Percentiles rank a stretch among this genome's conserved stretches.
phyloP scores from a whole-genome alignment of 371 early-diverging fungal species.

The Syncephalastrum monosporum region DNA sequence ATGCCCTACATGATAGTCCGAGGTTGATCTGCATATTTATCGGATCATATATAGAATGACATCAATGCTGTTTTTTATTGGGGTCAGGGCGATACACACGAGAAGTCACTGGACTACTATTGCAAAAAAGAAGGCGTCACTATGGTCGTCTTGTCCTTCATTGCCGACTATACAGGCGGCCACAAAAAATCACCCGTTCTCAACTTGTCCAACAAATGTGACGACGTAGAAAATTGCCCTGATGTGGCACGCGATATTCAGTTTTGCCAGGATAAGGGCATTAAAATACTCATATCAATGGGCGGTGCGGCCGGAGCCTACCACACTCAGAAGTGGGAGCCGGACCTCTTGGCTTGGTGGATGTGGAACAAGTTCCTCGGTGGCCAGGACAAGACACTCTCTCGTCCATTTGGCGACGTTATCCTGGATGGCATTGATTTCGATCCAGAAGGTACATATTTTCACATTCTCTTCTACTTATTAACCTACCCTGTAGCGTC shows the following conservation, averaged over 20 bases:
- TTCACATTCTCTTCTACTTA: not conserved
- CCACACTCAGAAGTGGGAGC: slow-evolving; percentile 28
- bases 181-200: slow-evolving; percentile 34
- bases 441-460: slow-evolving; percentile 47
- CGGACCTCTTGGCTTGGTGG: slow-evolving; percentile 47
- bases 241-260: slow-evolving; percentile 56
- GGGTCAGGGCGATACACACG: slow-evolving; percentile 34
- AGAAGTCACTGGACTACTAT: slow-evolving; percentile 48
- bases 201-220: slow-evolving; percentile 61
- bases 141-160: slow-evolving; percentile 54
- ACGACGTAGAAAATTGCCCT: slow-evolving; percentile 37
- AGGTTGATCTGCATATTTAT: no score
- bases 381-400: slow-evolving; percentile 27
- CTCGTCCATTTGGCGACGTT: slow-evolving; percentile 33
- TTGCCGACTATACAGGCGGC: slow-evolving; percentile 42
- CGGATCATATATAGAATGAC: not conserved
- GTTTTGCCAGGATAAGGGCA: slow-evolving; percentile 60
- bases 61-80: slow-evolving; percentile 24
- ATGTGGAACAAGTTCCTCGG: slow-evolving; percentile 52
- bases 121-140: slow-evolving; percentile 56
- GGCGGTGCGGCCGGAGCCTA: slow-evolving; percentile 50
- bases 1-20: no score
- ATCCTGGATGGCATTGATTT: slow-evolving; percentile 45
- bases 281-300: slow-evolving; percentile 51
- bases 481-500: slow-evolving; percentile 11